These are phyloP conservation scores for Dictyostelium capitatum DNA, from an alignment of 78 protist genomes.

Conservation along the genomic window DNA sequence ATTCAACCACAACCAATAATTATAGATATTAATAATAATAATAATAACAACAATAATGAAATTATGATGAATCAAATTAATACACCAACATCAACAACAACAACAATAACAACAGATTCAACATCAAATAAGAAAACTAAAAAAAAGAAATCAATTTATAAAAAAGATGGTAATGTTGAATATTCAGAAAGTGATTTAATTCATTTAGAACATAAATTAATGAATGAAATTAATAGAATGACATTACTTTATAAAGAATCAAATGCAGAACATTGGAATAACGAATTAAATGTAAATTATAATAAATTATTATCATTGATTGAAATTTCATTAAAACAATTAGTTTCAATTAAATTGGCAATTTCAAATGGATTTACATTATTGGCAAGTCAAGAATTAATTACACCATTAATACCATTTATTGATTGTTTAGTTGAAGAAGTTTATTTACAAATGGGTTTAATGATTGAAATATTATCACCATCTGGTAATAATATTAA, in stretches of 20 bases:
- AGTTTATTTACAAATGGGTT: conserved; percentile 62
- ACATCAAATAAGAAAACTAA: not conserved
- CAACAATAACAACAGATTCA: not conserved
- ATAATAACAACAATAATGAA: not conserved
- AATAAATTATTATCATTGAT: conserved; percentile 9
- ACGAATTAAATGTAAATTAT: not conserved
- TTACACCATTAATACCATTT: conserved; percentile 49
- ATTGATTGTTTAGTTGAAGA: conserved; percentile 51
- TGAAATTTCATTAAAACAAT: conserved; percentile 44
- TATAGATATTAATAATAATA: not conserved
- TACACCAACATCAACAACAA: not conserved
- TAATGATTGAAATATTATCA: conserved; percentile 46
- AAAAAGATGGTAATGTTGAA: not conserved
- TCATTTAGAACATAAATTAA: conserved; percentile 1
- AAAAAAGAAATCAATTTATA: not conserved
- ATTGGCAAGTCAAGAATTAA: conserved; percentile 7
- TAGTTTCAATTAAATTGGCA: conserved; percentile 42
- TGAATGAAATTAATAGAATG: conserved; percentile 30
- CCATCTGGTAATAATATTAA: not conserved
- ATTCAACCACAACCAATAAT: not conserved
- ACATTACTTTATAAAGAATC: conserved; percentile 18
- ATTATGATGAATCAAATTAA: not conserved
- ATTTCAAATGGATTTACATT: not conserved
- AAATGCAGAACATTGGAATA: conserved; percentile 53
- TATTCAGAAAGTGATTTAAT: conserved; percentile 1